Percentiles rank a stretch among this genome's conserved stretches.
Conservation (phyloP, 306 rosid genomes). For the Abrus precatorius region DNA sequence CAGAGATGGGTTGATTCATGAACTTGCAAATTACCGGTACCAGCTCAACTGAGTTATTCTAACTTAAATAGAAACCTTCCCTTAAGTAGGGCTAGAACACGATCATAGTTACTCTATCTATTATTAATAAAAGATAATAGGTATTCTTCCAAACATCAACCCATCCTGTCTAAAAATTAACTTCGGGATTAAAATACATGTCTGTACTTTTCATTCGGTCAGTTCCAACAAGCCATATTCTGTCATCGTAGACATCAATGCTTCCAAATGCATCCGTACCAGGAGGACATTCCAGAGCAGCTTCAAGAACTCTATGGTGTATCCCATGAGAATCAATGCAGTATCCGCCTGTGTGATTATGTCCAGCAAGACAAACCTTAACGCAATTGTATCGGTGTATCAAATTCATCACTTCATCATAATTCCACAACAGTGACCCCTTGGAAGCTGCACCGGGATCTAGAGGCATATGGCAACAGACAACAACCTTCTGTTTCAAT, state of each 20-base stretch:
- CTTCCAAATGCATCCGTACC: constrained; percentile 77
- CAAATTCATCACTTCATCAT: constrained; percentile 82
- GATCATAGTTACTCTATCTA: constrained; percentile 24
- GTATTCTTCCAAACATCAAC: constrained; percentile 30
- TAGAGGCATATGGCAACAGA: constrained; percentile 85
- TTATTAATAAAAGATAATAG: constrained; percentile 20
- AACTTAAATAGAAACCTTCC: constrained; percentile 19
- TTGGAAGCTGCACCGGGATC: constrained; percentile 66
- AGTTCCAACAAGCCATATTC: constrained; percentile 67
- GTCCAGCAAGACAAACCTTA: constrained; percentile 85
- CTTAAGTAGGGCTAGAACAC: not conserved
- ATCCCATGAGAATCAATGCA: constrained; percentile 83
- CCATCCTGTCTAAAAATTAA: constrained; percentile 40
- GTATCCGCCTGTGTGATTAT: constrained; percentile 85
- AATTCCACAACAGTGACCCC: constrained; percentile 83
- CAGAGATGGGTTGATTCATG: constrained; percentile 4
- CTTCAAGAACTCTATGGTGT: constrained; percentile 88
- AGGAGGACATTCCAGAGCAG: constrained; percentile 94
- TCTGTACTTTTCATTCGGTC: constrained; percentile 70
- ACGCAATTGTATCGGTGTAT: constrained; percentile 79
- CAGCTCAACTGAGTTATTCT: constrained; percentile 24
- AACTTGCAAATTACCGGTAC: constrained; percentile 20
- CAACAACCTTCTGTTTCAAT: constrained; percentile 77
- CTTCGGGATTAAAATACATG: constrained; percentile 64
- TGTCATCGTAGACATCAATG: constrained; percentile 75